Conservation (phyloP, 441 rosid species). For the Mallotus repandus region DNA sequence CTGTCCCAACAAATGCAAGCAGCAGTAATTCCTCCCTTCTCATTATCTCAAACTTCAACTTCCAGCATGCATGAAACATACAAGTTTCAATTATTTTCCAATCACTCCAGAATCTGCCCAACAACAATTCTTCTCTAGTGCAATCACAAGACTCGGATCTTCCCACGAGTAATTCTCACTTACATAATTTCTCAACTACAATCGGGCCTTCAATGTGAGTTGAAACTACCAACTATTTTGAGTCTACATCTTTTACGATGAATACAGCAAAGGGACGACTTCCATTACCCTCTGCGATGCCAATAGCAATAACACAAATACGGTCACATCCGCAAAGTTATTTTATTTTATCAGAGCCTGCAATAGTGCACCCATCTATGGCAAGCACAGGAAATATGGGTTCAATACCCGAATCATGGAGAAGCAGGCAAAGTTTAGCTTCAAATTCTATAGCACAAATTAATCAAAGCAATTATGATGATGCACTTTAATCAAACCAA, state of each 20-base stretch:
- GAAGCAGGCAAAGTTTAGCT: constrained; percentile 43
- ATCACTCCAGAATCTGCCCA: constrained; percentile 21
- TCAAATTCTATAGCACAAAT: constrained; percentile 37
- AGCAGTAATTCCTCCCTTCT: too few species aligned
- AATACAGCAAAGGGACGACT: constrained; percentile 26
- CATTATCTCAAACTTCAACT: constrained; percentile 2
- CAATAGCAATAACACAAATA: constrained; percentile 18
- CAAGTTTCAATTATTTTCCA: constrained; percentile 21
- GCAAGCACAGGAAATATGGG: constrained; percentile 38
- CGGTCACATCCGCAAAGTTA: constrained; percentile 34
- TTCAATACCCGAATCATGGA: constrained; percentile 50
- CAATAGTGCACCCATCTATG: constrained; percentile 31
- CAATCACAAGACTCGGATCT: constrained; percentile 17
- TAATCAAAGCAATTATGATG: constrained; percentile 37
- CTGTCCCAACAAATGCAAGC: too few species aligned
- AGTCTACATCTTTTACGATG: constrained; percentile 10
- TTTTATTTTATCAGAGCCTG: constrained; percentile 27
- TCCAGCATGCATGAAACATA: constrained; percentile 27
- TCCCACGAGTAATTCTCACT: not conserved
- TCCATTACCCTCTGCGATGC: constrained; percentile 20
- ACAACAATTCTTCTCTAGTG: constrained; percentile 24
- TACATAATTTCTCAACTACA: constrained; percentile 21
- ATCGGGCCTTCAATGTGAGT: constrained; percentile 28
- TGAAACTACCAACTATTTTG: constrained; percentile 20
- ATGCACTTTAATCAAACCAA: too few species aligned